These are phyloP conservation scores for Macrocybe gigantea DNA, from an alignment of 768 basidiomycete species.

Conservation along the genomic window DNA sequence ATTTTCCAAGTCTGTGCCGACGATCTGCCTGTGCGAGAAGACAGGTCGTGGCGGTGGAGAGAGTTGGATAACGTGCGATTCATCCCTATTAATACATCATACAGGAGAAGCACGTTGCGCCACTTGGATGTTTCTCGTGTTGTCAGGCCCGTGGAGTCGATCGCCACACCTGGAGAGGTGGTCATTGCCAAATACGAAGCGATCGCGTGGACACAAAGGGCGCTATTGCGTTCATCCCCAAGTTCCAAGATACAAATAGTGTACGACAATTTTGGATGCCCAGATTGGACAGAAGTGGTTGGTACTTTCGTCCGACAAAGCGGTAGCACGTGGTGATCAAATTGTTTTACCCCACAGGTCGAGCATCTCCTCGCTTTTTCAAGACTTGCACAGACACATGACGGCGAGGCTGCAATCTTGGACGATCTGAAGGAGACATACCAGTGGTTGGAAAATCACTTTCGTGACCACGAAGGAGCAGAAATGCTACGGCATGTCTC, in stretches of 20 bases:
- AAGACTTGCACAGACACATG: slow-evolving; percentile 16
- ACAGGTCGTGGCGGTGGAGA: slow-evolving; percentile 18
- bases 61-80: slow-evolving; percentile 29
- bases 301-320: slow-evolving; percentile 11
- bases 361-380: slow-evolving; percentile 32
- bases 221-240: slow-evolving; percentile 22
- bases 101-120: not conserved
- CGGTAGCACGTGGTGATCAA: not conserved
- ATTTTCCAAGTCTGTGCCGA: slow-evolving; percentile 29
- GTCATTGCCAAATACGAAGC: slow-evolving; percentile 30
- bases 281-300: slow-evolving; percentile 37
- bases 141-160: slow-evolving; percentile 18
- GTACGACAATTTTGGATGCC: slow-evolving; percentile 32
- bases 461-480: no score
- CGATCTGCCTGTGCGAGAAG: slow-evolving; percentile 24
- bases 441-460: slow-evolving; percentile 18
- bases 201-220: slow-evolving; percentile 48
- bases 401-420: slow-evolving; percentile 20
- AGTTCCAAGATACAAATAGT: slow-evolving; percentile 23
- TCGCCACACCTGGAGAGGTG: slow-evolving; percentile 33
- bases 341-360: slow-evolving; percentile 21
- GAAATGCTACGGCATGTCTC: no score
- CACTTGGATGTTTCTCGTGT: slow-evolving; percentile 15
- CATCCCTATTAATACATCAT: slow-evolving; percentile 27
- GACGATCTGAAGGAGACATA: slow-evolving; percentile 38